phyloP scores from a whole-genome alignment of 176 grass and related monocot species.

The Zoysia japonica region DNA sequence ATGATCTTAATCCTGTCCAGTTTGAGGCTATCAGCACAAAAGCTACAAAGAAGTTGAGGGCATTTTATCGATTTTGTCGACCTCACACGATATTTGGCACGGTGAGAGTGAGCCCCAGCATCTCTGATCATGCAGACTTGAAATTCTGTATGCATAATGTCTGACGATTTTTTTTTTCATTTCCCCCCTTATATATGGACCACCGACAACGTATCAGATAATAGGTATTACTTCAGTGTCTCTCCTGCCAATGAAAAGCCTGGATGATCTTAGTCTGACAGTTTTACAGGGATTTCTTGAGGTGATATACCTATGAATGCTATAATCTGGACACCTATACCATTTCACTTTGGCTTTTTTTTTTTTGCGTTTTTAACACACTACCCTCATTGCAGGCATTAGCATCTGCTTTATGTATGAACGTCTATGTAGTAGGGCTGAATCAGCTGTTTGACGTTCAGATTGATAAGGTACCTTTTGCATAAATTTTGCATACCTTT shows the following conservation, averaged over 20 bases:
- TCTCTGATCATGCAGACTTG: neutral
- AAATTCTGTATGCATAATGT: neutral
- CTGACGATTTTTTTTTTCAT: neutral
- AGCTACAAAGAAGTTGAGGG: slow-evolving; percentile 30
- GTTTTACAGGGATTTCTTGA: slow-evolving; percentile 56
- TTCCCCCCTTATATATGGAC: slow-evolving; percentile 15
- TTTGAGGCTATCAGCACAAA: neutral
- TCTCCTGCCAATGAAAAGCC: slow-evolving; percentile 60
- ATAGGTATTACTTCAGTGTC: slow-evolving; percentile 78
- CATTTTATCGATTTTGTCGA: slow-evolving; percentile 70
- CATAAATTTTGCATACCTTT: neutral
- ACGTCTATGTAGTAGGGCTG: slow-evolving; percentile 81
- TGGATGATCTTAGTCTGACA: slow-evolving; percentile 50
- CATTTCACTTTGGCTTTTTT: neutral
- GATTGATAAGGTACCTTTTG: slow-evolving; percentile 67
- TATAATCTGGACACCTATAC: neutral
- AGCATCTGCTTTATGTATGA: slow-evolving; percentile 72
- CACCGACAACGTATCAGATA: slow-evolving; percentile 41
- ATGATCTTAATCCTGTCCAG: neutral
- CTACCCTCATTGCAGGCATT: slow-evolving; percentile 54
- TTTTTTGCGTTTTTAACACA: neutral
- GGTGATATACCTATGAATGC: slow-evolving; percentile 34
- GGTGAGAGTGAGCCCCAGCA: slow-evolving; percentile 63
- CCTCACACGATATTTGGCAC: slow-evolving; percentile 85
- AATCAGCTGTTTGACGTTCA: slow-evolving; percentile 83